phyloP scores from a whole-genome alignment of 2,329 filamentous ascomycete species.

The Aspergillus versicolor region DNA sequence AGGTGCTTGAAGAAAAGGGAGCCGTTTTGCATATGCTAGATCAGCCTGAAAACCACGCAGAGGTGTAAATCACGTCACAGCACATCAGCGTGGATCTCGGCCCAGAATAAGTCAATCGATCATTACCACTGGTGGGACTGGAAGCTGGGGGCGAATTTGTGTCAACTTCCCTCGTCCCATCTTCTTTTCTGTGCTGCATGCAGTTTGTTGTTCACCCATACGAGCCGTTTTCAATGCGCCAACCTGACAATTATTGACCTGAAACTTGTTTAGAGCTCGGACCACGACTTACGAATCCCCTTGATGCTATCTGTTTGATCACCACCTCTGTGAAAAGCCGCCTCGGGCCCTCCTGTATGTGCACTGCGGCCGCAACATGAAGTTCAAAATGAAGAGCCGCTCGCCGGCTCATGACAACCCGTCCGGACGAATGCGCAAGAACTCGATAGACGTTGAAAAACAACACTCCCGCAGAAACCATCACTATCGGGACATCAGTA shows the following conservation, averaged over 20 bases:
- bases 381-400: slow-evolving; percentile 30
- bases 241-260: background rate
- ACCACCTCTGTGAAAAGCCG: background rate
- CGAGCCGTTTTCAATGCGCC: background rate
- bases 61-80: no score
- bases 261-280: background rate
- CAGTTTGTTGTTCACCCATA: background rate
- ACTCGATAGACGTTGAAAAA: slow-evolving; percentile 36
- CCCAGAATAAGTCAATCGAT: background rate
- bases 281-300: background rate
- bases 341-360: slow-evolving; percentile 21
- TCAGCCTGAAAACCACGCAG: no score
- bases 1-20: no score
- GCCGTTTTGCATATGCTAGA: no score
- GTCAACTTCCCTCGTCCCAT: background rate
- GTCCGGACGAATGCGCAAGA: slow-evolving; percentile 21
- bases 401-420: slow-evolving; percentile 27
- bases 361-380: slow-evolving; percentile 26
- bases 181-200: background rate
- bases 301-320: slow-evolving; percentile 14
- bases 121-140: background rate
- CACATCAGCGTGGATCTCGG: no score
- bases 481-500: slow-evolving; percentile 22
- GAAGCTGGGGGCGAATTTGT: background rate
- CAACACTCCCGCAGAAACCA: slow-evolving; percentile 24